Conservation (phyloP, 2,329 filamentous ascomycete genomes). For the Aspergillus sp. region DNA sequence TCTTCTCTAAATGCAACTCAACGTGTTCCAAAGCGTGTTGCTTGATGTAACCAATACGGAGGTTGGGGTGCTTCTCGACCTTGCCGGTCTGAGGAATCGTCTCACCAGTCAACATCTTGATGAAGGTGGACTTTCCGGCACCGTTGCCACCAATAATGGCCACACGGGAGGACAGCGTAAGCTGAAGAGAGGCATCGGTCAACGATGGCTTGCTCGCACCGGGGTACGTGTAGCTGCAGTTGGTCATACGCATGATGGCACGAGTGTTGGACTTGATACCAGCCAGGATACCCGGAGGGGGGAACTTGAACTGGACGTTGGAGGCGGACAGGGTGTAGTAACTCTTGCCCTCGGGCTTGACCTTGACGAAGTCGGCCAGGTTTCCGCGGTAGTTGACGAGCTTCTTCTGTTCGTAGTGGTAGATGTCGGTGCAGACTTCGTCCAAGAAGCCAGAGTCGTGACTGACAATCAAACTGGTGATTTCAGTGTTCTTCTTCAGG, state of each 20-base stretch:
- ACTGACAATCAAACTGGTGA: conserved; percentile 94
- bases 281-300: conserved; percentile 83
- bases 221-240: conserved; percentile 92
- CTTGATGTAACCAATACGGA: conserved; percentile 99
- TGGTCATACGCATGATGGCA: conserved; percentile 89
- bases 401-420: conserved; percentile 99
- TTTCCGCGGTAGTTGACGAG: conserved; percentile 53
- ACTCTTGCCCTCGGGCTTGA: conserved; percentile 89
- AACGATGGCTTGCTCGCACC: conserved; percentile 81
- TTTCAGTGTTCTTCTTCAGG: conserved; percentile 89
- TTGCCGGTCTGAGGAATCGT: conserved; percentile 73
- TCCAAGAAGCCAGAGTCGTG: conserved; percentile 98
- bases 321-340: conserved; percentile 94
- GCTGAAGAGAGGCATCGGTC: conserved; percentile 74
- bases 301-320: conserved; percentile 95
- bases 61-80: conserved; percentile 96
- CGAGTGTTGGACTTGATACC: conserved; percentile 94
- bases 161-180: conserved; percentile 83
- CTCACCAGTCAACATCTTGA: conserved; percentile 94
- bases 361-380: conserved; percentile 65
- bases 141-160: conserved; percentile 97
- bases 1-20: conserved; percentile 99
- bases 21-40: conserved; percentile 98
- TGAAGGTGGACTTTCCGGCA: conserved; percentile 95
- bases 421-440: conserved; percentile 96